Conservation (phyloP, 257 asterid species). For the Leptodermis oblonga region DNA sequence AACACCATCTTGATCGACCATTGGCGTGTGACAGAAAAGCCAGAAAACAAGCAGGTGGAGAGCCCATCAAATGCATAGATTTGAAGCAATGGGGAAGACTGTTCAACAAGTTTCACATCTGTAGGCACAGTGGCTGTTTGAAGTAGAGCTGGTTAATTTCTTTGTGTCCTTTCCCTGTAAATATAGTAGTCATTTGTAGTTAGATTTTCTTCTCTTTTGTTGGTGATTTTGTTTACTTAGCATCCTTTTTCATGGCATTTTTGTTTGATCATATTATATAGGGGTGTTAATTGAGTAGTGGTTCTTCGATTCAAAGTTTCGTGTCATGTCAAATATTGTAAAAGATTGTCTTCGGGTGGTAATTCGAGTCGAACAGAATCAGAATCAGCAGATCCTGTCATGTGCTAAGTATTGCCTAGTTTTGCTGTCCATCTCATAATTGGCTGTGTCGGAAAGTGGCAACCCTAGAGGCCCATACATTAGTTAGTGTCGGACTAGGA, state of each 20-base stretch:
- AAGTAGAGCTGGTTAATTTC: background rate
- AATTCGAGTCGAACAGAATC: too few species aligned
- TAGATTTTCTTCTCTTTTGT: background rate
- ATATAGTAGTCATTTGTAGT: background rate
- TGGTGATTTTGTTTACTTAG: background rate
- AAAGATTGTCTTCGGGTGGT: too few species aligned
- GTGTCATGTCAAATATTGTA: too few species aligned
- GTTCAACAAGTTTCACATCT: background rate
- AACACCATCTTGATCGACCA: constrained; percentile 14
- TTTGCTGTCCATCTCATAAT: too few species aligned
- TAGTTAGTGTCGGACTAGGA: too few species aligned
- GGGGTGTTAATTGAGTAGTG: too few species aligned
- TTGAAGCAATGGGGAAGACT: background rate
- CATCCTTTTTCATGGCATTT: background rate
- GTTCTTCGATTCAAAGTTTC: too few species aligned
- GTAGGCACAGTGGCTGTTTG: background rate
- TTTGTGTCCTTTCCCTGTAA: constrained; percentile 3
- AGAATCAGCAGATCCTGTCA: too few species aligned
- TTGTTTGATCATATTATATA: background rate
- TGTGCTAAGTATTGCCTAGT: too few species aligned
- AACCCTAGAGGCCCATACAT: too few species aligned
- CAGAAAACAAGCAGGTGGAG: constrained; percentile 31
- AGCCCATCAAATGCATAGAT: constrained; percentile 36
- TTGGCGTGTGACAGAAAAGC: constrained; percentile 20
- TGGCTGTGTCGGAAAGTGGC: too few species aligned